Conservation (phyloP, 2,329 filamentous ascomycete species). For the Tolypocladium sp. region DNA sequence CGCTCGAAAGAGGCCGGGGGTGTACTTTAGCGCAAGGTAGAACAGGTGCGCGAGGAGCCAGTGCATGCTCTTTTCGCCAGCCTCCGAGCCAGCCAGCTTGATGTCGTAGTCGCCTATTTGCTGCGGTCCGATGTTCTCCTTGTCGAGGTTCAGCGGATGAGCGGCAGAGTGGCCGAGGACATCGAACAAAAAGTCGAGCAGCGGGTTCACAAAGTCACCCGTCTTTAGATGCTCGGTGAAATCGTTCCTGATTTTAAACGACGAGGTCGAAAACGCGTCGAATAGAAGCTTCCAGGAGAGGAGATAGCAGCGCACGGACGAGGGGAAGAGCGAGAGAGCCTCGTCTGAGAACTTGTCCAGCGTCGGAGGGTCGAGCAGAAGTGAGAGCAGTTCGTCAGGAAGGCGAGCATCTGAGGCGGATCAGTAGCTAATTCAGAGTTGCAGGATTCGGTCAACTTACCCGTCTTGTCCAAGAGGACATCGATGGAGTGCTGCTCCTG, state of each 20-base stretch:
- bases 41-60: conserved; percentile 81
- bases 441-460: conserved; percentile 18
- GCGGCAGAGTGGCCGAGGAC: conserved; percentile 72
- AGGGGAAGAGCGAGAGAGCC: conserved; percentile 58
- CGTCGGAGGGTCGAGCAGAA: conserved; percentile 71
- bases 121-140: conserved; percentile 49
- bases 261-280: conserved; percentile 70
- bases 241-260: conserved; percentile 72
- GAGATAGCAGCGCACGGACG: conserved; percentile 67
- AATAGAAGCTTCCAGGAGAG: conserved; percentile 87
- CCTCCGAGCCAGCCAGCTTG: conserved; percentile 43
- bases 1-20: conserved; percentile 67
- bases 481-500: conserved; percentile 82
- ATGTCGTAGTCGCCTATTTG: conserved; percentile 48
- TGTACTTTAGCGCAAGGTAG: conserved; percentile 69
- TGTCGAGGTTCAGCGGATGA: conserved; percentile 64
- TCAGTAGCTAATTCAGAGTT: background rate
- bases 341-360: conserved; percentile 58
- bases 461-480: conserved; percentile 58
- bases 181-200: conserved; percentile 76
- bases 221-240: conserved; percentile 75
- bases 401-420: conserved; percentile 48
- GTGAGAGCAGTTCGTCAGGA: conserved; percentile 75
- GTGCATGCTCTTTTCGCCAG: conserved; percentile 64
- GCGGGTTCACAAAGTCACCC: conserved; percentile 54